Percentiles rank a stretch among this genome's conserved stretches.
phyloP scores from a whole-genome alignment of 2,329 filamentous ascomycete genomes.

The Leptodontidium sp. region DNA sequence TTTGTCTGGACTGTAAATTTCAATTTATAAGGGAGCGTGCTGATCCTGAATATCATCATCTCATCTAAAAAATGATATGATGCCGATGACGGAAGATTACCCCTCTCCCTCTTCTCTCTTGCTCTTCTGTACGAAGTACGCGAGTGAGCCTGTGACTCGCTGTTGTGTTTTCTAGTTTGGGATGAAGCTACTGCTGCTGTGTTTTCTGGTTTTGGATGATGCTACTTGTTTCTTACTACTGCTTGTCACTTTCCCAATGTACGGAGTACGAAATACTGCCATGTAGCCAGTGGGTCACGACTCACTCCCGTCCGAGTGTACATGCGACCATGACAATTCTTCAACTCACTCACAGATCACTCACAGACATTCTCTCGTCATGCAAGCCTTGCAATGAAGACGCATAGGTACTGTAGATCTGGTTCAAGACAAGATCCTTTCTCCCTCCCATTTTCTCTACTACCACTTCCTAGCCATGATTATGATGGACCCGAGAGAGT shows the following conservation, averaged over 20 bases:
- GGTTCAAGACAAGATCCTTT: too few species aligned
- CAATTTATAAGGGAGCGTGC: not conserved
- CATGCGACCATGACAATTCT: constrained; percentile 4
- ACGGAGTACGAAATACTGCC: too few species aligned
- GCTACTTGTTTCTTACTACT: not conserved
- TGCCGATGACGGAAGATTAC: not conserved
- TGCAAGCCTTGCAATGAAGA: not conserved
- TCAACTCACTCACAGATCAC: not conserved
- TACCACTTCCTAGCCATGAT: too few species aligned
- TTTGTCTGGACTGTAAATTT: too few species aligned
- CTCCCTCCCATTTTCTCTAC: too few species aligned
- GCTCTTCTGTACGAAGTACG: not conserved
- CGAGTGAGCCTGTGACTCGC: too few species aligned
- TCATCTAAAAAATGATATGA: not conserved
- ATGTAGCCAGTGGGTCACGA: not conserved
- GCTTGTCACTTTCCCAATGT: too few species aligned
- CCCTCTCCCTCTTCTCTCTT: not conserved
- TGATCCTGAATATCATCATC: constrained; percentile 7
- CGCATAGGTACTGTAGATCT: too few species aligned
- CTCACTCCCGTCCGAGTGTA: constrained; percentile 7
- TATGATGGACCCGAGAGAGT: too few species aligned
- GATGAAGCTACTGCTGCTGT: not conserved
- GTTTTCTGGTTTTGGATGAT: not conserved
- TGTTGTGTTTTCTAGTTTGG: too few species aligned
- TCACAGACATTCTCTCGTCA: not conserved